phyloP scores from a whole-genome alignment of 2,329 filamentous ascomycete species.

The Zasmidium cellare region DNA sequence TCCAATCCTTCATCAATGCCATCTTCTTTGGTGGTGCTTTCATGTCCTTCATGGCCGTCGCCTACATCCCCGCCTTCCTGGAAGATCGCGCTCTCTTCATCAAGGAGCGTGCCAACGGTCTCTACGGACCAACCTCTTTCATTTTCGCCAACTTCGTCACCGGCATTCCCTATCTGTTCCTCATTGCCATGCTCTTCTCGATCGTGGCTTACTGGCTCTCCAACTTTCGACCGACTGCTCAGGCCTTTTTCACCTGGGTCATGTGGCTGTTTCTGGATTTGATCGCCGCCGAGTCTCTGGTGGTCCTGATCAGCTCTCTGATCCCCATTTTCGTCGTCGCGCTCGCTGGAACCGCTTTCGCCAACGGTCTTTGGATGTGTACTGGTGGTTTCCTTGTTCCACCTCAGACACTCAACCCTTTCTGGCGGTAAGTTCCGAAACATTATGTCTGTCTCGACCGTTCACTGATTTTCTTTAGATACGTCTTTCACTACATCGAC shows the following conservation, averaged over 20 bases:
- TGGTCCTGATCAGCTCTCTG: constrained; percentile 70
- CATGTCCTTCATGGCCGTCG: constrained; percentile 59
- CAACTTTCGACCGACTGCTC: constrained; percentile 66
- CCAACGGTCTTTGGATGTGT: constrained; percentile 85
- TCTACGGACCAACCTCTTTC: constrained; percentile 71
- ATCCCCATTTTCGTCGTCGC: constrained; percentile 77
- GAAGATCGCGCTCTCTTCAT: constrained; percentile 71
- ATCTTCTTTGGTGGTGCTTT: constrained; percentile 58
- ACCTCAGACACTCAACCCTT: constrained; percentile 69
- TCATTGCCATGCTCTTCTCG: constrained; percentile 74
- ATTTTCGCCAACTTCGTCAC: constrained; percentile 77
- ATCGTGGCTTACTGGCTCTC: constrained; percentile 75
- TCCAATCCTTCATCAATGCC: constrained; percentile 79
- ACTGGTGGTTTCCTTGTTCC: constrained; percentile 79
- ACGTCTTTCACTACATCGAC: constrained; percentile 83
- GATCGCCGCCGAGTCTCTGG: constrained; percentile 77
- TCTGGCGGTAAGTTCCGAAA: constrained; percentile 62
- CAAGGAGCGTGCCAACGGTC: constrained; percentile 76
- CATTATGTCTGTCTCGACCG: too few species aligned
- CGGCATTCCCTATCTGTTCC: constrained; percentile 74
- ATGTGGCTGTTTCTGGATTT: constrained; percentile 86
- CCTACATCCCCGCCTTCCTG: constrained; percentile 78
- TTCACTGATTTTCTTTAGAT: constrained; percentile 35
- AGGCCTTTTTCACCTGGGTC: constrained; percentile 73
- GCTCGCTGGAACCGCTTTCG: constrained; percentile 76